These are phyloP conservation scores for Scleroderma citrinum DNA, from an alignment of 768 basidiomycete genomes.

Conservation along the genomic window DNA sequence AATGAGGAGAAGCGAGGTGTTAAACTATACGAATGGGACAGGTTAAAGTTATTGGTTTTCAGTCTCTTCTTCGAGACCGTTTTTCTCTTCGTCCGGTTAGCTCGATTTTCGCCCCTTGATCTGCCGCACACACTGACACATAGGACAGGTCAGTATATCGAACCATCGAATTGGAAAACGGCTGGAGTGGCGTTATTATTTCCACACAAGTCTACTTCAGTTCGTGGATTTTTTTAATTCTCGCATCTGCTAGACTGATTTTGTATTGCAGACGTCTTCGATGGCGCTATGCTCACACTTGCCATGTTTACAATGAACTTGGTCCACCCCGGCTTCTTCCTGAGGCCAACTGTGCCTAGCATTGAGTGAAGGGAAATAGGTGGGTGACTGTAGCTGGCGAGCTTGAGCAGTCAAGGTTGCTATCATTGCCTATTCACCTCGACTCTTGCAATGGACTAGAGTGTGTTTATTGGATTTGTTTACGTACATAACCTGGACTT, in stretches of 20 bases:
- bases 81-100: slow-evolving; percentile 43
- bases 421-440: no score
- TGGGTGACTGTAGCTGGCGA: neutral
- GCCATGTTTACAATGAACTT: slow-evolving; percentile 42
- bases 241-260: neutral
- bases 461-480: no score
- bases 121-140: neutral
- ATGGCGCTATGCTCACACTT: slow-evolving; percentile 44
- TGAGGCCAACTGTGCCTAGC: slow-evolving; percentile 5
- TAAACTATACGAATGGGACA: neutral
- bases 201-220: slow-evolving; percentile 44
- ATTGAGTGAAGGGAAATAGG: neutral
- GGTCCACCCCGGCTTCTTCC: slow-evolving; percentile 39
- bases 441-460: no score
- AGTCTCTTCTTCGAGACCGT: slow-evolving; percentile 36
- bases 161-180: slow-evolving; percentile 8
- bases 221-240: slow-evolving; percentile 18
- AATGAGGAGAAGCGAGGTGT: slow-evolving; percentile 1
- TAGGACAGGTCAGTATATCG: slow-evolving; percentile 7
- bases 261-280: slow-evolving; percentile 37
- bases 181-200: slow-evolving; percentile 46
- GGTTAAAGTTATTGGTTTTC: slow-evolving; percentile 27
- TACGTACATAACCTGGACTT: no score
- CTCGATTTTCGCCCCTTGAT: neutral
- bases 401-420: no score